Percentiles rank a stretch among this genome's conserved stretches.
phyloP scores from a whole-genome alignment of 306 rosid genomes.

The Prunus mongolica region DNA sequence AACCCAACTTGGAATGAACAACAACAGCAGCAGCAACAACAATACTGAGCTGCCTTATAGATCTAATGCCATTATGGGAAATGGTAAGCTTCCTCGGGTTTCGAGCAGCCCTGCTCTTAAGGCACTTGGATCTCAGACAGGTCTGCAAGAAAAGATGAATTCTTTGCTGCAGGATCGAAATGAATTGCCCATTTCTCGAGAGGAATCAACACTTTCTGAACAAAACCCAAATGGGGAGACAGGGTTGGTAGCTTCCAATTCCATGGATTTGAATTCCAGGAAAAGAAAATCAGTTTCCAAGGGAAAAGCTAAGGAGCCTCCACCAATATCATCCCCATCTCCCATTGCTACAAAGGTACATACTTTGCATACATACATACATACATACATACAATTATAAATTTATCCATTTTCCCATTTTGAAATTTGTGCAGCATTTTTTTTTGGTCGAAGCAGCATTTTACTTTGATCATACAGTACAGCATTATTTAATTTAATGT shows the following conservation, averaged over 20 bases:
- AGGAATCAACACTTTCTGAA: slow-evolving; percentile 67
- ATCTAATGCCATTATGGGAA: slow-evolving; percentile 30
- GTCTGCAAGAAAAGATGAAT: slow-evolving; percentile 32
- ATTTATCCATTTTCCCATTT: background rate
- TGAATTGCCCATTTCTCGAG: slow-evolving; percentile 51
- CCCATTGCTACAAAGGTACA: slow-evolving; percentile 38
- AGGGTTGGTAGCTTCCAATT: slow-evolving; percentile 22
- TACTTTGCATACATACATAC: too few relatives aligned
- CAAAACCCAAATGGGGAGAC: slow-evolving; percentile 45
- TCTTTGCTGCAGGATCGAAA: slow-evolving; percentile 28
- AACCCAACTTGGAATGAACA: slow-evolving; percentile 33
- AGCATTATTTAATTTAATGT: too few relatives aligned
- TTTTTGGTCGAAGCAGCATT: background rate
- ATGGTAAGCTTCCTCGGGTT: slow-evolving; percentile 52
- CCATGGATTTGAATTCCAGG: slow-evolving; percentile 45
- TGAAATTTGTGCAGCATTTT: background rate
- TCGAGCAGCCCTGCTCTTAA: slow-evolving; percentile 76
- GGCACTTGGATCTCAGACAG: slow-evolving; percentile 57
- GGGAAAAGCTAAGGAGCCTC: slow-evolving; percentile 54
- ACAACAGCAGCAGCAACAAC: slow-evolving; percentile 7
- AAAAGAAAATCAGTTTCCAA: slow-evolving; percentile 72
- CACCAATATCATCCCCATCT: slow-evolving; percentile 2
- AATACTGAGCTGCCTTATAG: slow-evolving; percentile 28
- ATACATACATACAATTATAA: background rate
- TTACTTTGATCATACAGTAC: background rate